These are phyloP conservation scores for Ceratopteris richardii DNA, from an alignment of 75 land plant species.

Conservation along the genomic window DNA sequence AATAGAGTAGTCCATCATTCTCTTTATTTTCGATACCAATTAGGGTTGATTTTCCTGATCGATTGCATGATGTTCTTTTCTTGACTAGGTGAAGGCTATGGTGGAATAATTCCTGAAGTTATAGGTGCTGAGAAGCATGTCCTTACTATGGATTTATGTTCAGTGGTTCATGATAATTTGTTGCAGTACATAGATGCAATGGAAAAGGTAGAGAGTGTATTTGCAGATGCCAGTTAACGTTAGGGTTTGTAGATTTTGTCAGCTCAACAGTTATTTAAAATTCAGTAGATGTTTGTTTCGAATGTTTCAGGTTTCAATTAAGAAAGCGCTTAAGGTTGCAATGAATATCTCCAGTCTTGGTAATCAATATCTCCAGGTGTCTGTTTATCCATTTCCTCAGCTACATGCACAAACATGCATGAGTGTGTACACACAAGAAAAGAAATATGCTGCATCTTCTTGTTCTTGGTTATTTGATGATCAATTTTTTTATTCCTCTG, in stretches of 20 bases:
- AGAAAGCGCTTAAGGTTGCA: constrained; percentile 77
- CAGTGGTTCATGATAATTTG: constrained; percentile 44
- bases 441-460: too few species aligned
- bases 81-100: constrained; percentile 71
- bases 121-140: constrained; percentile 49
- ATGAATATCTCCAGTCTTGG: constrained; percentile 86
- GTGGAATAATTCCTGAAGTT: constrained; percentile 73
- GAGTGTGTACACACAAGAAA: too few species aligned
- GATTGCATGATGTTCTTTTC: too few species aligned
- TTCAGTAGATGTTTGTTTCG: background rate
- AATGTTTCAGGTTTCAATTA: constrained; percentile 67
- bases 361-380: constrained; percentile 87
- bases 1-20: too few species aligned
- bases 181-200: constrained; percentile 78
- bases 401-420: too few species aligned
- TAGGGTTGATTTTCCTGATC: too few species aligned
- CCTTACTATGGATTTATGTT: constrained; percentile 42
- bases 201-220: constrained; percentile 64
- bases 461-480: too few species aligned
- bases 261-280: background rate
- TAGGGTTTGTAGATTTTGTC: too few species aligned
- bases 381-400: too few species aligned
- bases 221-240: too few species aligned
- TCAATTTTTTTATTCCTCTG: too few species aligned
- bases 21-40: too few species aligned